Evolutionary conservation across 768 basidiomycete species (phyloP).

Genomic region (Ramaria sp.): DNA sequence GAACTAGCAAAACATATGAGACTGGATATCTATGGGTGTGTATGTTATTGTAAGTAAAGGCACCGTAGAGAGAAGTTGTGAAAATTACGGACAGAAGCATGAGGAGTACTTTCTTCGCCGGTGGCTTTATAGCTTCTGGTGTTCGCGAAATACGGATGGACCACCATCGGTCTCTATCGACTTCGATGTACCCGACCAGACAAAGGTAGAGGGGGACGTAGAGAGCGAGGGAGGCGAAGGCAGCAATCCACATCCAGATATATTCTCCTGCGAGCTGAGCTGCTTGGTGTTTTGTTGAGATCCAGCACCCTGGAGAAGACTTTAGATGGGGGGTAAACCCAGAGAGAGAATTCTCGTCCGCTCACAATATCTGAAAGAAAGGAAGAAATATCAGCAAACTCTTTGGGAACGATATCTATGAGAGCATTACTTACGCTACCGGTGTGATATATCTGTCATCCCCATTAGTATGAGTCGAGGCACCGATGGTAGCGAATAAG

Average conservation of each 20-base stretch:
- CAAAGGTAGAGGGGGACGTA: slow-evolving; percentile 29
- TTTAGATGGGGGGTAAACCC: background rate
- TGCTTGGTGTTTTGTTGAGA: slow-evolving; percentile 20
- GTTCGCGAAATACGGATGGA: slow-evolving; percentile 19
- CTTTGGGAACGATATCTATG: background rate
- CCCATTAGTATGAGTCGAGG: background rate
- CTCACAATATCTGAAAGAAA: slow-evolving; percentile 4
- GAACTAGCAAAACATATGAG: slow-evolving; percentile 26
- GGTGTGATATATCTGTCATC: slow-evolving; percentile 4
- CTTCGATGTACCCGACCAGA: slow-evolving; percentile 23
- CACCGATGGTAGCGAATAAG: background rate
- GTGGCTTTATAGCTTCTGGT: no score
- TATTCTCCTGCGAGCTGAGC: slow-evolving; percentile 32
- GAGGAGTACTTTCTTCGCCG: slow-evolving; percentile 9
- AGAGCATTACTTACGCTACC: background rate
- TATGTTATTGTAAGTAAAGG: background rate
- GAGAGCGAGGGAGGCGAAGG: slow-evolving; percentile 22
- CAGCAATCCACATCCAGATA: slow-evolving; percentile 35
- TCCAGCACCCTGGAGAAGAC: slow-evolving; percentile 31
- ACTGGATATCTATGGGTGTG: slow-evolving; percentile 34
- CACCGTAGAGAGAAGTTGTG: no score
- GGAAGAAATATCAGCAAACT: background rate
- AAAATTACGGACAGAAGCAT: slow-evolving; percentile 7
- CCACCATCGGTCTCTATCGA: slow-evolving; percentile 24
- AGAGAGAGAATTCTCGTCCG: background rate